These are phyloP conservation scores for Arabidopsis hybrid DNA, from an alignment of 441 rosid species.

Conservation along the genomic window DNA sequence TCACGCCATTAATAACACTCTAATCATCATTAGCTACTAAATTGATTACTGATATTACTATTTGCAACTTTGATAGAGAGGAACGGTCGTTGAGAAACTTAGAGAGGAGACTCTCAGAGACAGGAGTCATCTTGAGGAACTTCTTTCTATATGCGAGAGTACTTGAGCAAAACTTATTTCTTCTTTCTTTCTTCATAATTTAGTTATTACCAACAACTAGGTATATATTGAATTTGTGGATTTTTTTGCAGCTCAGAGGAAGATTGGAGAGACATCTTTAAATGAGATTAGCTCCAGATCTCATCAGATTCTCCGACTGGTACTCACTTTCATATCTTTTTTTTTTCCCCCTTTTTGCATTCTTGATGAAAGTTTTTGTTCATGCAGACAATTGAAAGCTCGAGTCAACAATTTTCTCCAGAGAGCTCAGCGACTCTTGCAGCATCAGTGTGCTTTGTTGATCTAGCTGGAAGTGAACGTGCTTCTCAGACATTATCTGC, in stretches of 20 bases:
- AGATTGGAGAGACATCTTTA: conserved; percentile 78
- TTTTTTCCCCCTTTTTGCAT: too few relatives aligned
- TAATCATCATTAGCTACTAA: conserved; percentile 8
- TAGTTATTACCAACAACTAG: background rate
- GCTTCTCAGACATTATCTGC: conserved; percentile 95
- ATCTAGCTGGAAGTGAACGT: conserved; percentile 96
- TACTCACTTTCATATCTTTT: conserved; percentile 15
- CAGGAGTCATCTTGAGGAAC: conserved; percentile 66
- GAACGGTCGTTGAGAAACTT: conserved; percentile 81
- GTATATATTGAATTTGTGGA: background rate
- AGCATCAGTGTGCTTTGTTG: conserved; percentile 62
- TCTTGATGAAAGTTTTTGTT: too few relatives aligned
- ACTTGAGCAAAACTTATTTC: conserved; percentile 8
- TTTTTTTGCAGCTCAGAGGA: conserved; percentile 68
- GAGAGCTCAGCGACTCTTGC: conserved; percentile 50
- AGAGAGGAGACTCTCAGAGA: conserved; percentile 65
- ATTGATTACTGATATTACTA: background rate
- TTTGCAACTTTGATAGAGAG: conserved; percentile 54
- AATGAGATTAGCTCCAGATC: conserved; percentile 91
- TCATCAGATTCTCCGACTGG: conserved; percentile 89
- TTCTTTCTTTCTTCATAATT: background rate
- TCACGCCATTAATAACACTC: background rate
- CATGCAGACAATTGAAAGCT: conserved; percentile 42
- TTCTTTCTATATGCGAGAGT: conserved; percentile 81
- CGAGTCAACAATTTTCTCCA: conserved; percentile 34